Base-by-base conservation (phyloP, 306 rosid species). In the Cucurbita moschata region DNA sequence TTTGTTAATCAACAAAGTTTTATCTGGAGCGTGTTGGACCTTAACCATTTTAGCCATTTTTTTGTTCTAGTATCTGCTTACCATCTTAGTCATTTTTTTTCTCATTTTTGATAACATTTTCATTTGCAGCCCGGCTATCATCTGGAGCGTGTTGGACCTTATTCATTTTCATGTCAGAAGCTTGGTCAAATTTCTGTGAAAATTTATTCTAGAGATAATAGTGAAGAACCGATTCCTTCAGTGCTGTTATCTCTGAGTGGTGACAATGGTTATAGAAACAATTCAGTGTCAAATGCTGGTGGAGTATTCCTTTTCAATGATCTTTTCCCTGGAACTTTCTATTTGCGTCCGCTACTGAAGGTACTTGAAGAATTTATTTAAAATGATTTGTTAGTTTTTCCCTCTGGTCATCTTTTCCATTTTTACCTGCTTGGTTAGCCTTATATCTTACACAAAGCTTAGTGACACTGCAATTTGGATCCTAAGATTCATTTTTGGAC, bases 301-400 rank as follows among this genome's bases (percentile, higher is more conserved):
- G 97, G 96, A 80, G 68, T 81, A 43, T 95, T 95, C 80, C 79
- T 84, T 46, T 95, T 89, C 73, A 86, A 78, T 83, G 80, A 83
- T 80, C 83, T 95, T 82, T 95, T 91, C 82, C 97, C 97, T 72
- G 99, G 99, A 77, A 91, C 85, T 78, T 95, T 91, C 86, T 95
- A 95, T 81, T 76, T 95, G 82, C 97, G 99, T 73, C 96, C 99
- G 75, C 86, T 95, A 81, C 87, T 95, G 35, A 95, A 95, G 99
- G 99, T 95, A 86, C 55, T 49, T 68, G 54, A 44, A 78, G n/a
- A 69, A 26, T 14, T 69, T 69, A 49, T 6, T 67, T 26, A 13
- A 15, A 49, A 69, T 8, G 26, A 47, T 49, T 58, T 49, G 59
- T 69, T 69, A 4, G 56, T 16, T 69, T 43, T 4, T 21, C 7